Base-by-base conservation (phyloP, 2,329 filamentous ascomycete genomes). In the Hypocreales sp. region DNA sequence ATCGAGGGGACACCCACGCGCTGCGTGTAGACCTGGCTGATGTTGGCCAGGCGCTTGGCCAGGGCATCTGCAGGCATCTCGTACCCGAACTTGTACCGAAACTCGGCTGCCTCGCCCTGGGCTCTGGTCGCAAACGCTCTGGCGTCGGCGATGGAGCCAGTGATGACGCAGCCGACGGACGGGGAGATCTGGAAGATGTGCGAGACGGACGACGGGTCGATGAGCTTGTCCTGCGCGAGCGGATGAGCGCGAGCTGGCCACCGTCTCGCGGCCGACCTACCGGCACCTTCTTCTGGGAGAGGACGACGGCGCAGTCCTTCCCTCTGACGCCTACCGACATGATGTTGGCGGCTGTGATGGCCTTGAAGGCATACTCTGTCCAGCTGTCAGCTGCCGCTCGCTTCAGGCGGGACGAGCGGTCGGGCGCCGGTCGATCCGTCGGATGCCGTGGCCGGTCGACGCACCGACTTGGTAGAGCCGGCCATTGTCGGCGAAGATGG, bases 211-310 rank as follows among this genome's bases (percentile, higher is more conserved):
- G 82, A 71, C 29, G 90, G 87, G 54, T 98, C 90, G 62, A 98
- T 95, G 48, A 98, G 74, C 70, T 98, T 98, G 63, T 98, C 90
- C 87, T 95, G 46, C n/a, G n/a, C n/a, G n/a, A n/a, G n/a, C n/a
- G n/a, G n/a, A n/a, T n/a, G n/a, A 12, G 33, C 21, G 32, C 32
- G 8, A 21, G 13, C 18, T 20, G 24, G n/a, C 36, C 27, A 33
- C 27, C 15, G 18, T 22, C 8, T 6, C 26, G 19, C 24, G 11
- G 20, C 13, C 25, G 35, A 61, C 86, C 40, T 79, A 94, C 87
- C 33, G 90, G 87, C 42, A 98, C 90, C 64, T 98, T 98, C 76
- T 98, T 98, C 63, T 98, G 90, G 36, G 90, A 95, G 53, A 98
- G 64, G 28, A 98, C 82, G 24, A 98, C 90, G 19, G 90, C 90